A percentile compares a stretch with the other conserved stretches of the same genome.
These are phyloP conservation scores for Leishmania braziliensis DNA, from an alignment of 208 protist genomes.

Conservation along the genomic window DNA sequence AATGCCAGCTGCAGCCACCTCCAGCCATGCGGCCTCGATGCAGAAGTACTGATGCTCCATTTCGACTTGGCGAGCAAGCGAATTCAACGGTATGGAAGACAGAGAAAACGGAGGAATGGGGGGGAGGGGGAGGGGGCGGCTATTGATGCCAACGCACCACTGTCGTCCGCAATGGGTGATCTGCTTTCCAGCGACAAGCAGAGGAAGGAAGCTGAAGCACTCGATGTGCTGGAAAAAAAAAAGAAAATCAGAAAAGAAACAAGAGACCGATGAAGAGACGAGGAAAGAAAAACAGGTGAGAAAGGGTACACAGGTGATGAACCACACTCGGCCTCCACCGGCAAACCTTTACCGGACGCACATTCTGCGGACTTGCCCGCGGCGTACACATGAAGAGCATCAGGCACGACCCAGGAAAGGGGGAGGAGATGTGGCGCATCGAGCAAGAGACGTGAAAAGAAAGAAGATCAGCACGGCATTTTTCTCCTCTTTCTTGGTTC, in stretches of 20 bases:
- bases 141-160: not conserved
- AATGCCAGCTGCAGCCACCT: conserved; percentile 39
- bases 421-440: not conserved
- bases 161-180: not conserved
- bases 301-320: not conserved
- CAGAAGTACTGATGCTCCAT: conserved; percentile 26
- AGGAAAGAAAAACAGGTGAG: not conserved
- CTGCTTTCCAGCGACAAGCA: not conserved
- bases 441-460: not conserved
- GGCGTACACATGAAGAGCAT: not conserved
- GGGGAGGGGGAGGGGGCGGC: not conserved
- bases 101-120: not conserved
- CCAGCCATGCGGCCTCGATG: conserved; percentile 39
- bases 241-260: not conserved
- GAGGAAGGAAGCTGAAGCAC: not conserved
- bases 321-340: not conserved
- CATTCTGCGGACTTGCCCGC: not conserved
- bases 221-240: not conserved
- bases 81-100: not conserved
- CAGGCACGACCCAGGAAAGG: not conserved
- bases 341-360: not conserved
- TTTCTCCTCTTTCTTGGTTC: not conserved
- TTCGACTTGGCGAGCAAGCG: not conserved
- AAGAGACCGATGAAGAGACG: conserved; percentile 1
- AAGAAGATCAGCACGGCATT: not conserved